Base-by-base conservation (phyloP, 345 rosid species). In the Cardamine resedifolia region DNA sequence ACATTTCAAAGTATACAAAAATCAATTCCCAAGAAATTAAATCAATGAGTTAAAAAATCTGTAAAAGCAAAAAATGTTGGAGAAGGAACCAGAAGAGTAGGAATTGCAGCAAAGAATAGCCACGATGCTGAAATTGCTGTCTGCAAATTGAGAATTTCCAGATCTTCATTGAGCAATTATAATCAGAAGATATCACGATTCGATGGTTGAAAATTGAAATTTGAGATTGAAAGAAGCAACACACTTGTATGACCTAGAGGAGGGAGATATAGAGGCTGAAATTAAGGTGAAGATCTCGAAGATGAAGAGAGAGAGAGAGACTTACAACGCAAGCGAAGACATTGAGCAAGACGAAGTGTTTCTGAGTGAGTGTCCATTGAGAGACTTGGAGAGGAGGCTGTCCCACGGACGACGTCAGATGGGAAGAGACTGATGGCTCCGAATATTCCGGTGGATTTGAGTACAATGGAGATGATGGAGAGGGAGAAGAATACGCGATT, bases 41-140 rank as follows among this genome's bases (percentile, higher is more conserved):
- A 28, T 11, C 56, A 52, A 7, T 3, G 10, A 15, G n/a, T 10
- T 30, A 12, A n/a, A 9, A 16, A 70, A n/a, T 58, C 31, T 33
- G 49, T 21, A 2, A 16, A 68, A 18, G 24, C 3, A 34, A 31
- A 57, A 48, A n/a, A n/a, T 5, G 63, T 18, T 10, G 34, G 8
- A 66, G 50, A 49, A 69, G 83, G 27, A 64, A 94, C 98, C 87
- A 91, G 73, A 57, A 94, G 89, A 20, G 98, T 60, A 5, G 98
- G 97, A 57, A 94, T 94, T 12, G 95, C 98, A 47, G 98, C 90
- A 47, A 83, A 67, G 60, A 91, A 89, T 3, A 94, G 87, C 91
- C 92, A 91, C 8, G 90, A 85, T 5, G 96, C 90, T 12, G 95
- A 91, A 66, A 89, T 66, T 9, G 97, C 97, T 6, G 79, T 82